Percentiles rank a stretch among this genome's conserved stretches.
phyloP scores from a whole-genome alignment of 805 yeast genomes.

The Lachancea meyersii region DNA sequence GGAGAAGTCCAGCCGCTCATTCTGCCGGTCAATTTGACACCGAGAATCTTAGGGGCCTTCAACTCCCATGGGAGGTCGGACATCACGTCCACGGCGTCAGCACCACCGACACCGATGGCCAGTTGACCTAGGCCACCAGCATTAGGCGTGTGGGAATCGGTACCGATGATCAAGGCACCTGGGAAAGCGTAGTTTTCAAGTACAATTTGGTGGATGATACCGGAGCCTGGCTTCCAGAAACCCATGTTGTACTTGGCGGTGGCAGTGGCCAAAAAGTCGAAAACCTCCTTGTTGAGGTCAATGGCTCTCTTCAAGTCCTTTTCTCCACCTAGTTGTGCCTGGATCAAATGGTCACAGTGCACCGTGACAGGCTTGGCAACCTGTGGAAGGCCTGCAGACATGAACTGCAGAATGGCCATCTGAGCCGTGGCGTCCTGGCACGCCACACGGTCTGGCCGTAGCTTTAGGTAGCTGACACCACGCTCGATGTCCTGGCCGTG shows the following conservation, averaged over 20 bases:
- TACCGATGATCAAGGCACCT: constrained; percentile 93
- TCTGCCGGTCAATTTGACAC: constrained; percentile 89
- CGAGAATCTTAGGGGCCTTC: constrained; percentile 92
- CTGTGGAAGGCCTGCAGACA: constrained; percentile 88
- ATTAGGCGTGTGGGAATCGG: constrained; percentile 96
- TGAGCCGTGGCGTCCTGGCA: constrained; percentile 99
- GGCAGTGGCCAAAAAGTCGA: constrained; percentile 82
- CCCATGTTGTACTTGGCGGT: constrained; percentile 95
- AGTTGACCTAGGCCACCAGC: constrained; percentile 98
- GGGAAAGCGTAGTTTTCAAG: constrained; percentile 96
- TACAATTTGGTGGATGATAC: constrained; percentile 95
- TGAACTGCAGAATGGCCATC: constrained; percentile 94
- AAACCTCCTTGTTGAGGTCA: constrained; percentile 87
- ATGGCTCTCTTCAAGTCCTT: constrained; percentile 81
- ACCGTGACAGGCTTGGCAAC: constrained; percentile 95
- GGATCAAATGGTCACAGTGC: constrained; percentile 96
- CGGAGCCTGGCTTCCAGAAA: constrained; percentile 99
- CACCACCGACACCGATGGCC: constrained; percentile 99
- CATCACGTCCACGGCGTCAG: constrained; percentile 97
- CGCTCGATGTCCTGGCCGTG: constrained; percentile 78
- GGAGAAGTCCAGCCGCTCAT: constrained; percentile 96
- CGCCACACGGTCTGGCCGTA: constrained; percentile 96
- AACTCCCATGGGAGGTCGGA: constrained; percentile 95
- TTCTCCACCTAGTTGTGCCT: constrained; percentile 88
- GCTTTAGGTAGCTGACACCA: constrained; percentile 85